These are phyloP conservation scores for Cicer yamashitae DNA, from an alignment of 306 rosid genomes.

Conservation along the genomic window DNA sequence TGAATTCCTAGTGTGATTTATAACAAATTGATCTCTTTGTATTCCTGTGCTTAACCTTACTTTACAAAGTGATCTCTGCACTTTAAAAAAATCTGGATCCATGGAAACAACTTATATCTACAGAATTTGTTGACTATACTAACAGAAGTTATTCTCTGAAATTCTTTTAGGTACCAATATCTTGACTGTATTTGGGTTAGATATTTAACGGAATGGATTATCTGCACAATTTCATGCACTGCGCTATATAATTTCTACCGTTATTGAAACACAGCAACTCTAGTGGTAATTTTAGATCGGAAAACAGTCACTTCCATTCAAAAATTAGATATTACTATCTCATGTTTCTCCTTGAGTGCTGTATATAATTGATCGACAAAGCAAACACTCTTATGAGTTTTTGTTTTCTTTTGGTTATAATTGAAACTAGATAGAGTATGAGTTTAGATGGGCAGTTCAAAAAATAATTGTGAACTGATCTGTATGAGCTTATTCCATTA, in stretches of 20 bases:
- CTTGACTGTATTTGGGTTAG: not conserved
- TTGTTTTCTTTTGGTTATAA: too few relatives aligned
- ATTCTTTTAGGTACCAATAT: slow-evolving; percentile 7
- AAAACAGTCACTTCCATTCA: slow-evolving; percentile 16
- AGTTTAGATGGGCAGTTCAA: slow-evolving; percentile 5
- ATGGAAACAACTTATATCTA: not conserved
- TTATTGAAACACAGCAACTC: slow-evolving; percentile 18
- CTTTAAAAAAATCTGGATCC: not conserved
- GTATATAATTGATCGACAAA: too few relatives aligned
- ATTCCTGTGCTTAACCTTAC: slow-evolving; percentile 6
- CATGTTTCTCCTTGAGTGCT: slow-evolving; percentile 13
- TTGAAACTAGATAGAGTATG: too few relatives aligned
- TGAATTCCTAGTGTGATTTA: not conserved
- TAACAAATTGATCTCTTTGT: slow-evolving; percentile 7
- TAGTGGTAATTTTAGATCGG: slow-evolving; percentile 6
- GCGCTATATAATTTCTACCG: not conserved
- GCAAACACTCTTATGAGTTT: too few relatives aligned
- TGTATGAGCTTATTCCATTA: slow-evolving; percentile 3
- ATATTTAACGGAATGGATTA: slow-evolving; percentile 19
- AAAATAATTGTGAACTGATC: not conserved
- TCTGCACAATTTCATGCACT: slow-evolving; percentile 5
- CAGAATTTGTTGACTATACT: slow-evolving; percentile 19
- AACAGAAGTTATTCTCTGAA: not conserved
- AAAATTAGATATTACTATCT: slow-evolving; percentile 13
- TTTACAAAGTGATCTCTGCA: slow-evolving; percentile 13